Percentiles rank a stretch among this genome's conserved stretches.
These are phyloP conservation scores for Zizania palustris DNA, from an alignment of 202 grass and related monocot genomes.

Conservation along the genomic window DNA sequence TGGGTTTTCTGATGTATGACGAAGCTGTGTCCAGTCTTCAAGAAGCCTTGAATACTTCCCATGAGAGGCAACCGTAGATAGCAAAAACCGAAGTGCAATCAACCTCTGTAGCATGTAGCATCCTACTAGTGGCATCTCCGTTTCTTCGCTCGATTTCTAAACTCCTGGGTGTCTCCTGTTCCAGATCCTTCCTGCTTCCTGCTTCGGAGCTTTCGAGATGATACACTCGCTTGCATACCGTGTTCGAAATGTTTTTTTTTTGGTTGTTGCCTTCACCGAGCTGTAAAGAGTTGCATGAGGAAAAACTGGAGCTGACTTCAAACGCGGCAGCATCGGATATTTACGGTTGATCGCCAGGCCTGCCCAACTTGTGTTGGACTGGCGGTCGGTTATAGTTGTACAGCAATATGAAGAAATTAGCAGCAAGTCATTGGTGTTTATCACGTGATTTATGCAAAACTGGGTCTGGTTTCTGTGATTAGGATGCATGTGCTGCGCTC, in stretches of 20 bases:
- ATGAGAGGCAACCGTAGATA: constrained; percentile 67
- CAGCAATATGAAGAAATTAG: neutral
- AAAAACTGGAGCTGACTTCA: constrained; percentile 32
- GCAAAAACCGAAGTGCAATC: neutral
- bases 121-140: neutral
- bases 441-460: too few relatives aligned
- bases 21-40: constrained; percentile 67
- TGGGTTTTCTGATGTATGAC: constrained; percentile 91
- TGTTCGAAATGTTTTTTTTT: constrained; percentile 39
- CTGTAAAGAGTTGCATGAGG: constrained; percentile 48
- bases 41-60: constrained; percentile 65
- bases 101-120: constrained; percentile 11
- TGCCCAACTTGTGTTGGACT: neutral
- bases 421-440: neutral
- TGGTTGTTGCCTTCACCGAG: constrained; percentile 27
- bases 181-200: constrained; percentile 1
- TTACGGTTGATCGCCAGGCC: neutral
- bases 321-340: constrained; percentile 10
- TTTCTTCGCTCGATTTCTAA: neutral
- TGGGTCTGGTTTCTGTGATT: too few relatives aligned
- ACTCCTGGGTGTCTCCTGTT: constrained; percentile 36
- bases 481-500: too few relatives aligned
- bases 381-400: neutral
- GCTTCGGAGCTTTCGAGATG: constrained; percentile 27
- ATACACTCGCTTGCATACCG: constrained; percentile 44